phyloP scores from a whole-genome alignment of 192 early-diverging fungal species.

The Coemansia sp. region DNA sequence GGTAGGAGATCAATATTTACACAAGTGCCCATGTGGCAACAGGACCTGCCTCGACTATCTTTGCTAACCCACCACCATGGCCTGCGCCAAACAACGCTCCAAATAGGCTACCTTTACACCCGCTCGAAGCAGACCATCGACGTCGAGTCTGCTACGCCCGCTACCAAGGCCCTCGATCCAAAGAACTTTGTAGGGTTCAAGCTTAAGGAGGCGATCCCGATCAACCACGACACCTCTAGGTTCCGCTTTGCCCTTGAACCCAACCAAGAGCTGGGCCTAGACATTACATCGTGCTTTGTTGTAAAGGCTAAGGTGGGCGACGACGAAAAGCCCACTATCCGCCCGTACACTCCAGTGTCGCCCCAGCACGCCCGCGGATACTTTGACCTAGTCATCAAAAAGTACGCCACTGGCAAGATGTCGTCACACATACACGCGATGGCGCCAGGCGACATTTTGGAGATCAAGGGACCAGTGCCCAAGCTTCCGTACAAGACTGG shows the following conservation, averaged over 20 bases:
- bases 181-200: constrained; percentile 48
- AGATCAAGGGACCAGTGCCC: constrained; percentile 79
- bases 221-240: constrained; percentile 70
- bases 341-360: constrained; percentile 82
- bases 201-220: constrained; percentile 49
- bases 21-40: not conserved
- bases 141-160: constrained; percentile 8
- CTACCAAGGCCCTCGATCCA: constrained; percentile 38
- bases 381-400: constrained; percentile 82
- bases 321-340: constrained; percentile 66
- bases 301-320: constrained; percentile 61
- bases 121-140: constrained; percentile 19
- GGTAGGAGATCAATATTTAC: constrained; percentile 27
- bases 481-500: constrained; percentile 70
- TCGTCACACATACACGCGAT: constrained; percentile 64
- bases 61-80: not conserved
- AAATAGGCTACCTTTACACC: constrained; percentile 50
- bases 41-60: not conserved
- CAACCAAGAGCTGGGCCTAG: constrained; percentile 65
- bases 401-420: constrained; percentile 70
- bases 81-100: constrained; percentile 8
- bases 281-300: constrained; percentile 76
- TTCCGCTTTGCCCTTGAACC: constrained; percentile 72
- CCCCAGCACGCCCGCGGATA: constrained; percentile 57
- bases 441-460: constrained; percentile 70